Evolutionary conservation across 495 filamentous ascomycete species (phyloP).

Genomic region (Penicillium canescens): DNA sequence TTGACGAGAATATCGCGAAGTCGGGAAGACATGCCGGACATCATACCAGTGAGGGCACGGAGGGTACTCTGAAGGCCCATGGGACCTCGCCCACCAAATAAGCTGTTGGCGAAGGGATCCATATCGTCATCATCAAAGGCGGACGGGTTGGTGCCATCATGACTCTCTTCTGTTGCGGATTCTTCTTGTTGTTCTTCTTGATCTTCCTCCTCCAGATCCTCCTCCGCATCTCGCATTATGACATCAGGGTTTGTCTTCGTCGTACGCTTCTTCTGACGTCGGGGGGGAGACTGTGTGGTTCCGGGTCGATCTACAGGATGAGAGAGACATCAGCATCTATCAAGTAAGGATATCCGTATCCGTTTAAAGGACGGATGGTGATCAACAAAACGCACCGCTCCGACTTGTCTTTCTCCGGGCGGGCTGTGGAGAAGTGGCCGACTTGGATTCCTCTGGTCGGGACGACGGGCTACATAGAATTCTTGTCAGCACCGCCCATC

Average conservation of each 20-base stretch:
- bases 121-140: slow-evolving; percentile 67
- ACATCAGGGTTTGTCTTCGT: slow-evolving; percentile 54
- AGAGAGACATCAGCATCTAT: background rate
- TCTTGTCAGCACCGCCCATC: background rate
- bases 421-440: slow-evolving; percentile 47
- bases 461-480: slow-evolving; percentile 39
- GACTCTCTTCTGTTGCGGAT: slow-evolving; percentile 59
- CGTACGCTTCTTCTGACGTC: slow-evolving; percentile 56
- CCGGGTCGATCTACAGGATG: slow-evolving; percentile 29
- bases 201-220: slow-evolving; percentile 41
- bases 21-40: slow-evolving; percentile 76
- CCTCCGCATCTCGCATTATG: slow-evolving; percentile 50
- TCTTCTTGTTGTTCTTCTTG: slow-evolving; percentile 37
- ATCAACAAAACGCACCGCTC: slow-evolving; percentile 31
- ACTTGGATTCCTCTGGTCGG: slow-evolving; percentile 44
- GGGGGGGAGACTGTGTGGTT: slow-evolving; percentile 36
- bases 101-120: slow-evolving; percentile 74
- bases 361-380: background rate
- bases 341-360: background rate
- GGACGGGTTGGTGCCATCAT: slow-evolving; percentile 52
- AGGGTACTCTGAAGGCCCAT: slow-evolving; percentile 77
- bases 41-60: slow-evolving; percentile 85
- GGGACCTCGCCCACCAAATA: slow-evolving; percentile 68
- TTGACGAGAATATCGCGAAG: slow-evolving; percentile 83
- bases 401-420: slow-evolving; percentile 69